Evolutionary conservation across 208 protist genomes (phyloP).

Genomic region (Leishmania amazonensis): DNA sequence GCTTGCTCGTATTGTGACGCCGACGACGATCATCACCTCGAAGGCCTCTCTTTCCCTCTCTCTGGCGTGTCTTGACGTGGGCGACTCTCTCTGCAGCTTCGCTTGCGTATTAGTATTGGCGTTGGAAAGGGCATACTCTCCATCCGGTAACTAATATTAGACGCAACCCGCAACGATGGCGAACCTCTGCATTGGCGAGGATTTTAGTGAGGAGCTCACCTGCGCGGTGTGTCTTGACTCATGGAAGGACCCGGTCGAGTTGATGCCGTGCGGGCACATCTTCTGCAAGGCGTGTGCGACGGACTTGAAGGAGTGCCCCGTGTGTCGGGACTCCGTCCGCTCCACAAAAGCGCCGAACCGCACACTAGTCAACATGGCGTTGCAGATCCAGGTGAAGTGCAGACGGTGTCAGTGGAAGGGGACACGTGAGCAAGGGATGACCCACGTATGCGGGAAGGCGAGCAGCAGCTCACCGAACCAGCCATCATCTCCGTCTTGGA

Average conservation of each 20-base stretch:
- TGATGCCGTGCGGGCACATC: constrained; percentile 49
- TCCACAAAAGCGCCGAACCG: constrained; percentile 53
- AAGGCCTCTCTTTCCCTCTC: not conserved
- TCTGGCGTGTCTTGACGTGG: not conserved
- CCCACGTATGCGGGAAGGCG: constrained; percentile 24
- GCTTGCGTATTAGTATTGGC: not conserved
- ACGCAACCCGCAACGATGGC: constrained; percentile 17
- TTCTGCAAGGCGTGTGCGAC: constrained; percentile 63
- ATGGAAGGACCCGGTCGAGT: constrained; percentile 64
- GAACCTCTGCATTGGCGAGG: constrained; percentile 39
- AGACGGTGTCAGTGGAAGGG: constrained; percentile 65
- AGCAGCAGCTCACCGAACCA: not conserved
- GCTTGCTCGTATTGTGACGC: not conserved
- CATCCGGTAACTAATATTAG: not conserved
- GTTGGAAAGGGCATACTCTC: not conserved
- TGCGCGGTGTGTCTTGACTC: constrained; percentile 79
- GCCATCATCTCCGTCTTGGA: not conserved
- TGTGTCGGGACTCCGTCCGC: constrained; percentile 53
- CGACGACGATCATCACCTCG: not conserved
- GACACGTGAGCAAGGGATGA: constrained; percentile 45
- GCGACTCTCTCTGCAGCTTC: not conserved
- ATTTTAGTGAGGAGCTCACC: constrained; percentile 71
- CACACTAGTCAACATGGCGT: constrained; percentile 70
- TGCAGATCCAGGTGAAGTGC: constrained; percentile 59
- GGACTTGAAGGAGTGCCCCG: constrained; percentile 47